phyloP scores from a whole-genome alignment of 2,329 filamentous ascomycete genomes.

The Sarocladiaceae sp. region DNA sequence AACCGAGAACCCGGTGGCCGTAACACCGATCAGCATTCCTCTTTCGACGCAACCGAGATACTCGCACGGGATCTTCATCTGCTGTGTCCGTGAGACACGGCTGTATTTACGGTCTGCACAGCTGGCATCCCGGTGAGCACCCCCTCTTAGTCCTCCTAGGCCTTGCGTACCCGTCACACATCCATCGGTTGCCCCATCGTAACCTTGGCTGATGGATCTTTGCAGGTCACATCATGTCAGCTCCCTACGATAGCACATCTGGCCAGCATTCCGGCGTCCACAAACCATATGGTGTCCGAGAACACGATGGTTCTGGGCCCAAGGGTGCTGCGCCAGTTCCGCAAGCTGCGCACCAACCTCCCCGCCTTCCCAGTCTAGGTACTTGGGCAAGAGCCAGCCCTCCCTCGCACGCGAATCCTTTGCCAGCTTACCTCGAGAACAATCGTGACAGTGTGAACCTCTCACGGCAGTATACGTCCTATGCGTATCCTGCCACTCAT shows the following conservation, averaged over 20 bases:
- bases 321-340: background rate
- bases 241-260: background rate
- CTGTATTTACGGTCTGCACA: too few species aligned
- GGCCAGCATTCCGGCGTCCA: background rate
- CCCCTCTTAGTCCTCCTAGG: too few species aligned
- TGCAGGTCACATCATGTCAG: conserved; percentile 3
- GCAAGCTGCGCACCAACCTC: background rate
- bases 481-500: too few species aligned
- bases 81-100: too few species aligned
- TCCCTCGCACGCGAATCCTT: background rate
- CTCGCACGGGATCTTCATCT: conserved; percentile 1
- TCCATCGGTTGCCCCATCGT: background rate
- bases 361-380: background rate
- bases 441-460: too few species aligned
- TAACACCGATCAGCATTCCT: background rate
- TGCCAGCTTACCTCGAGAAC: too few species aligned
- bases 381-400: background rate
- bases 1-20: background rate
- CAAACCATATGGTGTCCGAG: background rate
- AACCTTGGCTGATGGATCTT: background rate
- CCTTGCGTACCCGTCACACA: too few species aligned
- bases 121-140: too few species aligned
- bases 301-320: background rate
- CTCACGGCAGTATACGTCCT: too few species aligned
- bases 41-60: background rate